Percentiles rank a stretch among this genome's conserved stretches.
Evolutionary conservation across 192 early-diverging fungal species (phyloP).

Genomic region (Allomyces macrogynus): DNA sequence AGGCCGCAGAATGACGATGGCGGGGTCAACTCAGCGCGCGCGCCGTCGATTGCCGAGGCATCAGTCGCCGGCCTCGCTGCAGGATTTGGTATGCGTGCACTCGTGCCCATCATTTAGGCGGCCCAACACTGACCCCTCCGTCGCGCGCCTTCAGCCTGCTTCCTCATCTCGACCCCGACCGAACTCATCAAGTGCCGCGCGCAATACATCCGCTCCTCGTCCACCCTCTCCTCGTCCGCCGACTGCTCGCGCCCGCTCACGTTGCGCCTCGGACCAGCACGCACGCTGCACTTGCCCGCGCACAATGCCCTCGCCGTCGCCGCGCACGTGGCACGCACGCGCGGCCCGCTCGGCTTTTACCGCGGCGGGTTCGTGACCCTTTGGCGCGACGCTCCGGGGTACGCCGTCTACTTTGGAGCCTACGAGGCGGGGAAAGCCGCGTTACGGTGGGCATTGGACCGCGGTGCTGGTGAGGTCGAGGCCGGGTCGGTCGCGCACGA

Average conservation of each 20-base stretch:
- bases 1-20: no score
- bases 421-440: not conserved
- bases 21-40: no score
- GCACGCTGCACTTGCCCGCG: not conserved
- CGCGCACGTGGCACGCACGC: not conserved
- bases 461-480: not conserved
- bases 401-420: not conserved
- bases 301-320: not conserved
- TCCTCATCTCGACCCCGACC: not conserved
- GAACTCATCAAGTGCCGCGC: constrained; percentile 1
- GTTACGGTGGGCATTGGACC: not conserved
- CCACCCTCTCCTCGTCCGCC: no score
- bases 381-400: not conserved
- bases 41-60: not conserved
- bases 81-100: not conserved
- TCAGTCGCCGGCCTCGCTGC: not conserved
- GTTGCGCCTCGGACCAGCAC: not conserved
- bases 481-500: no score
- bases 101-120: no score
- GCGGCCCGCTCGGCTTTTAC: not conserved
- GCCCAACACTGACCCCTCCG: no score
- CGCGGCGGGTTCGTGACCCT: not conserved
- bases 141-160: not conserved
- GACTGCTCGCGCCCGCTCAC: not conserved
- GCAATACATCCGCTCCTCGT: not conserved